A percentile compares a stretch with the other conserved stretches of the same genome.
phyloP scores from a whole-genome alignment of 2,329 filamentous ascomycete genomes.

The Colletotrichum camelliae region DNA sequence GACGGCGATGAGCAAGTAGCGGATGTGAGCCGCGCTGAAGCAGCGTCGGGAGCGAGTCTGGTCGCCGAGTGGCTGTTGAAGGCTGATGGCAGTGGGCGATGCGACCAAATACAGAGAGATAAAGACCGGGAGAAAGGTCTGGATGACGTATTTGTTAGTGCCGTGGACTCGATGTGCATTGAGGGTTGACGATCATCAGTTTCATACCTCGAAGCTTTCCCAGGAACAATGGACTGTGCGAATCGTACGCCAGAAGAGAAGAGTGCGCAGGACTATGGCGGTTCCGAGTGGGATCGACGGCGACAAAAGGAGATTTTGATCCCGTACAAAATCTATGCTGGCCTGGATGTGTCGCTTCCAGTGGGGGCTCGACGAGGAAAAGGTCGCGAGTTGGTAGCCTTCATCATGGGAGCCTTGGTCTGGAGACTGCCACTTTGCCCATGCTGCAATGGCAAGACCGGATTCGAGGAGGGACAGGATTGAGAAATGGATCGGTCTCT shows the following conservation, averaged over 20 bases:
- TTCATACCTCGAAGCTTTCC: constrained; percentile 37
- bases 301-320: constrained; percentile 14
- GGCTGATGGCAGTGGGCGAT: constrained; percentile 23
- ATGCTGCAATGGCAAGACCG: constrained; percentile 24
- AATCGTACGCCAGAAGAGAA: constrained; percentile 35
- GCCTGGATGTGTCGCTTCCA: constrained; percentile 5
- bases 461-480: constrained; percentile 31
- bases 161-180: not conserved
- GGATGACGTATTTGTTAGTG: not conserved
- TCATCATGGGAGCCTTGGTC: not conserved
- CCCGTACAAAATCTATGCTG: not conserved
- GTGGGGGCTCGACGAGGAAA: not conserved
- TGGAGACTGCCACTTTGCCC: constrained; percentile 11
- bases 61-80: constrained; percentile 27
- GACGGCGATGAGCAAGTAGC: constrained; percentile 29
- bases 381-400: not conserved
- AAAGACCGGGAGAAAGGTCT: constrained; percentile 37
- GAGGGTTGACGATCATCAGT: not conserved
- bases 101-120: constrained; percentile 27
- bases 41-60: constrained; percentile 5
- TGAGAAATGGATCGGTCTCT: constrained; percentile 40
- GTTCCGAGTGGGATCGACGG: constrained; percentile 25
- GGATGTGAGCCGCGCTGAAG: not conserved
- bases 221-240: constrained; percentile 38
- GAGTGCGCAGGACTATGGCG: constrained; percentile 28